Evolutionary conservation across 2,329 filamentous ascomycete species (phyloP).

Genomic region (Ambrosiella beaveri): DNA sequence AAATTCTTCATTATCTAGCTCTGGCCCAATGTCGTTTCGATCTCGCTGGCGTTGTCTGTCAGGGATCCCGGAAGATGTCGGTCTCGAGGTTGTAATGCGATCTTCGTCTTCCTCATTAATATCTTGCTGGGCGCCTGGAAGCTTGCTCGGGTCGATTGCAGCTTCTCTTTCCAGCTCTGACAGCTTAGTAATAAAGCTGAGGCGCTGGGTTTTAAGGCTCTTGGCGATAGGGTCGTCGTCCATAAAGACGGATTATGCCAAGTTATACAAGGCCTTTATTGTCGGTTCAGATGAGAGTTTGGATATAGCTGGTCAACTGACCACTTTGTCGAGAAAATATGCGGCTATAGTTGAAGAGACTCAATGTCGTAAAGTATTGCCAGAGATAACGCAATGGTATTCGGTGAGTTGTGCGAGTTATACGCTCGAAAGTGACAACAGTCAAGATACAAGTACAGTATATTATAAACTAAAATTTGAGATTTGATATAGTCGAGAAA

Average conservation of each 20-base stretch:
- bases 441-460: too few species aligned
- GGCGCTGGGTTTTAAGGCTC: slow-evolving; percentile 13
- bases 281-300: background rate
- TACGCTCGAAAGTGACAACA: too few species aligned
- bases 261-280: background rate
- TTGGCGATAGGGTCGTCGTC: slow-evolving; percentile 13
- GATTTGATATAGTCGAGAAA: background rate
- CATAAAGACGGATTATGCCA: slow-evolving; percentile 9
- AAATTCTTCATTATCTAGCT: slow-evolving; percentile 5
- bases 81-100: background rate
- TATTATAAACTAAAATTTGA: background rate
- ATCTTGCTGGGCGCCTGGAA: slow-evolving; percentile 4
- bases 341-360: too few species aligned
- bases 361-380: too few species aligned
- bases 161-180: slow-evolving; percentile 12
- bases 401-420: too few species aligned
- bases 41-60: background rate
- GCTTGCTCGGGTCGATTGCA: slow-evolving; percentile 5
- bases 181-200: slow-evolving; percentile 12
- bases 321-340: too few species aligned
- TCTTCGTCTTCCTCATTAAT: background rate
- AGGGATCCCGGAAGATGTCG: background rate
- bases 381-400: too few species aligned
- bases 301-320: background rate
- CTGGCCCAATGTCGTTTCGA: background rate